These are phyloP conservation scores for Avicennia marina DNA, from an alignment of 257 asterid species.

Conservation along the genomic window DNA sequence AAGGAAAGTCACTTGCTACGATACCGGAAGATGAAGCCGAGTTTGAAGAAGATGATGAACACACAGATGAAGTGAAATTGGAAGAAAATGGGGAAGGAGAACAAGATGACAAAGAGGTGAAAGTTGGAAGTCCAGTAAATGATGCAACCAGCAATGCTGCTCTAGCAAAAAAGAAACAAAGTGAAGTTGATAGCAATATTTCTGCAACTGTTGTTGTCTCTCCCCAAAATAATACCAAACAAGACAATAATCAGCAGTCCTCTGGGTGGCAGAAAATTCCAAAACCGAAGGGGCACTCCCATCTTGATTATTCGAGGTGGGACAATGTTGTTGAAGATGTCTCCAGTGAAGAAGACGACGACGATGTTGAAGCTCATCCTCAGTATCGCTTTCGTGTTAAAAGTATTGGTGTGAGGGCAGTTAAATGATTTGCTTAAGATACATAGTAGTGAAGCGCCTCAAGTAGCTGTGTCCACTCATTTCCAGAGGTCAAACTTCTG, in stretches of 20 bases:
- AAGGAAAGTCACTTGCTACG: slow-evolving; percentile 97
- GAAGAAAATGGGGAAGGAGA: slow-evolving; percentile 24
- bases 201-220: slow-evolving; percentile 23
- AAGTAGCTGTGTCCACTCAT: background rate
- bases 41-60: slow-evolving; percentile 57
- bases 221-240: slow-evolving; percentile 23
- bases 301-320: slow-evolving; percentile 97
- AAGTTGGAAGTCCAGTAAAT: slow-evolving; percentile 26
- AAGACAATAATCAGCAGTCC: slow-evolving; percentile 33
- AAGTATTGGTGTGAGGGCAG: slow-evolving; percentile 79
- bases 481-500: slow-evolving; percentile 12
- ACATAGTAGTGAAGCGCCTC: slow-evolving; percentile 3
- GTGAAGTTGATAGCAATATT: slow-evolving; percentile 16
- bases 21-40: slow-evolving; percentile 95
- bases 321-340: slow-evolving; percentile 80
- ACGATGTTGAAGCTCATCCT: slow-evolving; percentile 46
- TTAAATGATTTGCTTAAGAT: slow-evolving; percentile 35
- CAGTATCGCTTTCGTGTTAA: slow-evolving; percentile 85
- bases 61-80: slow-evolving; percentile 23
- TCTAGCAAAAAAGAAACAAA: slow-evolving; percentile 14
- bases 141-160: slow-evolving; percentile 14
- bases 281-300: slow-evolving; percentile 89
- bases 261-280: slow-evolving; percentile 71
- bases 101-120: slow-evolving; percentile 19
- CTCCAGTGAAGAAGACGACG: slow-evolving; percentile 76